Conservation (phyloP, 768 basidiomycete genomes). For the Cyathus striatus region DNA sequence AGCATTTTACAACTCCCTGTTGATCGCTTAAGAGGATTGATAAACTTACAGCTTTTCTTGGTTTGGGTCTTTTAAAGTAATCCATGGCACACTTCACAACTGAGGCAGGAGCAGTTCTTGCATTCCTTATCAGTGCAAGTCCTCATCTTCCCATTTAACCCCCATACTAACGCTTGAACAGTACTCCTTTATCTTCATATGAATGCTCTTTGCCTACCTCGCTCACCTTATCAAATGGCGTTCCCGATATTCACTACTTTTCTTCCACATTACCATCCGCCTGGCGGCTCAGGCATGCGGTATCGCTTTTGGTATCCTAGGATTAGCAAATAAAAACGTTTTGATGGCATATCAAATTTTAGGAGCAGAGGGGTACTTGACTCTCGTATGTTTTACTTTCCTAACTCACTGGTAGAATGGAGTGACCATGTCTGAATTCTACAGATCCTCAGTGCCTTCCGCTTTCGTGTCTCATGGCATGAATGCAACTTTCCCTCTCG, state of each 20-base stretch:
- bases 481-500: slow-evolving; percentile 22
- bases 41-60: no score
- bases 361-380: slow-evolving; percentile 6
- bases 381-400: background rate
- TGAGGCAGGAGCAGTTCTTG: slow-evolving; percentile 24
- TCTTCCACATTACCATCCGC: slow-evolving; percentile 26
- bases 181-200: slow-evolving; percentile 22
- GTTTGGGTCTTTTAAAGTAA: no score
- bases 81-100: slow-evolving; percentile 11
- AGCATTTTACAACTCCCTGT: no score
- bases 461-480: slow-evolving; percentile 31
- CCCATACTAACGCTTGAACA: slow-evolving; percentile 4
- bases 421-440: background rate
- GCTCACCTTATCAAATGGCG: slow-evolving; percentile 19
- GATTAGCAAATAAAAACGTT: slow-evolving; percentile 17
- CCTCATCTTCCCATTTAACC: background rate
- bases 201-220: slow-evolving; percentile 21
- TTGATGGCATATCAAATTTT: slow-evolving; percentile 26
- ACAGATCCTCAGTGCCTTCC: slow-evolving; percentile 24
- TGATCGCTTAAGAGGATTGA: no score
- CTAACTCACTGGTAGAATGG: background rate
- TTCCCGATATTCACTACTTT: slow-evolving; percentile 25
- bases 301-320: slow-evolving; percentile 27
- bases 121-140: slow-evolving; percentile 19
- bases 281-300: slow-evolving; percentile 29